Base-by-base conservation (phyloP, 345 rosid species). In the Anastatica hierochuntica region DNA sequence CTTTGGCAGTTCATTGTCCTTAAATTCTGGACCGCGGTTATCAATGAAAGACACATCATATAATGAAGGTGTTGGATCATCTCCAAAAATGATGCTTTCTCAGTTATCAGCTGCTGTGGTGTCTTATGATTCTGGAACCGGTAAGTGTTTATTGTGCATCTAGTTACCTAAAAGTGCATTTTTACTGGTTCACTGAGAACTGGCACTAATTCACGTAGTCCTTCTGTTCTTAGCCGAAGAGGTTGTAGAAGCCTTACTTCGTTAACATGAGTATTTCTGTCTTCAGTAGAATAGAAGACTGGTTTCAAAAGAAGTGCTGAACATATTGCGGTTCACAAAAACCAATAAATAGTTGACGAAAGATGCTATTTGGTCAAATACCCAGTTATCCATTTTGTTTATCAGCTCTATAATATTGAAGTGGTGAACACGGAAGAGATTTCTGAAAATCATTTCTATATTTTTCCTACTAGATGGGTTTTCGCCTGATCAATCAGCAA, bases 1-100 rank as follows among this genome's bases (percentile, higher is more conserved):
- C 33, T 85, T 92, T 68, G 87, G 95, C 49, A 81, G 94, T 77
- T 83, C 95, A 9, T 27, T 81, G 59, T 88, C 95, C 15, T 70
- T 88, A 60, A 83, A 81, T 56, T 74, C 82, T 51, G 49, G 79
- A 41, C 83, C 80, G 38, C 77, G 85, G 53, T 84, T 86, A 68
- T 79, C 83, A 49, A 65, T 67, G 70, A 80, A 76, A 66, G 94
- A 75, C 72, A 35, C 66, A 24, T 64, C 74, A 56, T 54, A 62
- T 60, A 53, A 58, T 38, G 95, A 80, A 56, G 81, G 75, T 49
- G 39, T 57, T 33, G 76, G 92, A 60, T 73, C 82, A 38, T 77
- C 95, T 56, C 79, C 90, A 65, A 75, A 63, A 74, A 53, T 63
- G 39, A 63, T 68, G 38, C 74, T 67, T 74, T 82, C 88, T 67